Conservation (phyloP, 2,329 filamentous ascomycete genomes). For the Whalleya microplaca region DNA sequence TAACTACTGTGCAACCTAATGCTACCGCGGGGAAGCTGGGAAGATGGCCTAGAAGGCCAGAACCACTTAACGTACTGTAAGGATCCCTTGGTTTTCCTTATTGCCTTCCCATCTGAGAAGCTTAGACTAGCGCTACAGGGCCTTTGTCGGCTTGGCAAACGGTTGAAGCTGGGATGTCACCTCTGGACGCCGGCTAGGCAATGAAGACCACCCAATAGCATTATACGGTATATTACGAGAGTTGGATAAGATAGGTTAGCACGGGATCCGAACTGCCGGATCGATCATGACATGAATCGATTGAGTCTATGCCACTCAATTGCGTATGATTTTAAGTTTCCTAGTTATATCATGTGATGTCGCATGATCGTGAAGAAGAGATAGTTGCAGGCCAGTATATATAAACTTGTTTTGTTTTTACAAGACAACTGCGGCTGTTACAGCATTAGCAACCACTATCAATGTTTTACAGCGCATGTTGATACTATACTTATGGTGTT, state of each 20-base stretch:
- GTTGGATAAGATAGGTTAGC: neutral
- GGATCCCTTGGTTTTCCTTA: constrained; percentile 12
- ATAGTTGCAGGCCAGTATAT: too few species aligned
- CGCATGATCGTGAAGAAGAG: too few species aligned
- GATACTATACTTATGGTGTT: too few species aligned
- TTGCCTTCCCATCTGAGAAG: constrained; percentile 21
- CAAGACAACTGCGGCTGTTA: too few species aligned
- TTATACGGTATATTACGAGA: constrained; percentile 8
- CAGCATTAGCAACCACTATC: too few species aligned
- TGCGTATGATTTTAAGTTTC: too few species aligned
- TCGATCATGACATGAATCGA: constrained; percentile 3
- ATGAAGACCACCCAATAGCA: constrained; percentile 5
- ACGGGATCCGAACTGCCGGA: constrained; percentile 20
- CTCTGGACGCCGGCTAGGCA: constrained; percentile 10
- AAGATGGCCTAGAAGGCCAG: constrained; percentile 4
- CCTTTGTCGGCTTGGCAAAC: constrained; percentile 22
- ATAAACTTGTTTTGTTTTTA: too few species aligned
- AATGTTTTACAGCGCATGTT: too few species aligned
- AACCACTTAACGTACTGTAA: neutral
- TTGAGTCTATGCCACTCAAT: too few species aligned
- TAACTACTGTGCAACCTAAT: constrained; percentile 1
- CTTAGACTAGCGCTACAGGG: neutral
- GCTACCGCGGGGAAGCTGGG: constrained; percentile 23
- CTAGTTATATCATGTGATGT: too few species aligned
- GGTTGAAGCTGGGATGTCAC: neutral